Base-by-base conservation (phyloP, 164 flowering plant genomes). In the Magnolia officinalis region DNA sequence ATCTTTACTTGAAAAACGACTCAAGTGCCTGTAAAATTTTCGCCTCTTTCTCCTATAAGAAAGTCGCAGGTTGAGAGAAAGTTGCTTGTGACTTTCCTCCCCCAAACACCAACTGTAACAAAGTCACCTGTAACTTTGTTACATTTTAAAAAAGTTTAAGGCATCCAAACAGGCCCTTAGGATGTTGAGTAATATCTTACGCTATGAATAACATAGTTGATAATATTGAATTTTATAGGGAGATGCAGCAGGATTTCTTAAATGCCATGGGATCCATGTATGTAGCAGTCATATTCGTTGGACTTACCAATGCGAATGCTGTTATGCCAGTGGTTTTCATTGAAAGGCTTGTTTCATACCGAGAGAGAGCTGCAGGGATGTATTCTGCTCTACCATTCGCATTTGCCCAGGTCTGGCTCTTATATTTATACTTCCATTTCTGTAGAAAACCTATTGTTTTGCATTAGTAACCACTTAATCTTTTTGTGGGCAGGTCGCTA, bases 191-290 rank as follows among this genome's bases (percentile, higher is more conserved):
- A 37, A 37, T 37, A 55, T 55, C 18, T 55, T 11, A 55, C 18
- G 61, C 61, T 55, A 55, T 16, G 3, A 16, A 16, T 55, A 16
- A 55, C 13, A 55, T 55, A 55, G 61, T 55, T 16, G 18, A 55
- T 55, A 55, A 16, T 0, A 59, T 55, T 72, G 19, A 37, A 24
- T 63, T 63, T 65, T 80, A 21, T 89, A 95, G 99, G 89, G 97
- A 89, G 20, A 88, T 82, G 7, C 91, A 87, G 79, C 97, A 91
- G 85, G 95, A 94, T 75, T 77, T 94, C 70, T 85, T 85, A 21
- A 93, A 96, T 84, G 97, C 99, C 51, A 90, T 96, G 97, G 99
- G 98, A 72, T 92, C 99, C 77, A 84, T 96, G 94, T 96, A 96
- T 81, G 88, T 90, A 16, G 99, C 99, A 13, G 89, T 96, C 58